A percentile compares a stretch with the other conserved stretches of the same genome.
Conservation (phyloP, 192 early-diverging fungal species). For the Geranomyces variabilis region DNA sequence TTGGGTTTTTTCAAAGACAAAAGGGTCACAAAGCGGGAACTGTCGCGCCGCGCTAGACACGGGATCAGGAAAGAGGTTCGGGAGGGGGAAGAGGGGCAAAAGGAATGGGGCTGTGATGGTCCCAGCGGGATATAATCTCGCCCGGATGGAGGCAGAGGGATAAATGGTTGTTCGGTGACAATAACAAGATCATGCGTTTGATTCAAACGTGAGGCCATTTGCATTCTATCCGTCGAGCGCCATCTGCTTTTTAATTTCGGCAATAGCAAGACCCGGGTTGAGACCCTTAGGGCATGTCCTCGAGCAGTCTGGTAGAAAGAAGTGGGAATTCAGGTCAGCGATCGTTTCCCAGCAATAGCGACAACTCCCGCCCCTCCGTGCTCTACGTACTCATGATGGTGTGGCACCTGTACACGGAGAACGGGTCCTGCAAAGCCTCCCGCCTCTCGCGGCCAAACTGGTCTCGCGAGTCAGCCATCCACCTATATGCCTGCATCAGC, state of each 20-base stretch:
- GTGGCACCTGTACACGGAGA: conserved; percentile 98
- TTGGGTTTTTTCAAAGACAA: background rate
- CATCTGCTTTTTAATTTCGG: conserved; percentile 94
- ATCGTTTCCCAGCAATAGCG: background rate
- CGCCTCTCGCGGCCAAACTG: conserved; percentile 86
- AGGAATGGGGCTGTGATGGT: too few species aligned
- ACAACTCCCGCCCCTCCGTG: background rate
- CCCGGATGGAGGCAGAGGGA: conserved; percentile 25
- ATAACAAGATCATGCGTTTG: too few species aligned
- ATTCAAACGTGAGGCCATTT: too few species aligned
- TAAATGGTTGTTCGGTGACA: too few species aligned
- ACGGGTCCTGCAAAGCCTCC: conserved; percentile 86
- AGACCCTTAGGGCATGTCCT: conserved; percentile 98
- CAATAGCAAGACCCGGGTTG: conserved; percentile 95
- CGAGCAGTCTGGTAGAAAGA: conserved; percentile 72
- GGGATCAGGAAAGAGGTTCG: too few species aligned
- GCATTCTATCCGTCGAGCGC: conserved; percentile 58
- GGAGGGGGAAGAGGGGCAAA: too few species aligned
- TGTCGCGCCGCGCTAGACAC: too few species aligned
- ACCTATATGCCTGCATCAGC: conserved; percentile 97
- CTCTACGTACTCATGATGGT: conserved; percentile 86
- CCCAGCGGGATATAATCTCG: conserved; percentile 20
- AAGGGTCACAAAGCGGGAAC: background rate
- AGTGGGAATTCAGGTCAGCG: background rate
- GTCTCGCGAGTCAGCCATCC: conserved; percentile 98